Conservation (phyloP, 768 basidiomycete species). For the Xerocomellus dryophilus region DNA sequence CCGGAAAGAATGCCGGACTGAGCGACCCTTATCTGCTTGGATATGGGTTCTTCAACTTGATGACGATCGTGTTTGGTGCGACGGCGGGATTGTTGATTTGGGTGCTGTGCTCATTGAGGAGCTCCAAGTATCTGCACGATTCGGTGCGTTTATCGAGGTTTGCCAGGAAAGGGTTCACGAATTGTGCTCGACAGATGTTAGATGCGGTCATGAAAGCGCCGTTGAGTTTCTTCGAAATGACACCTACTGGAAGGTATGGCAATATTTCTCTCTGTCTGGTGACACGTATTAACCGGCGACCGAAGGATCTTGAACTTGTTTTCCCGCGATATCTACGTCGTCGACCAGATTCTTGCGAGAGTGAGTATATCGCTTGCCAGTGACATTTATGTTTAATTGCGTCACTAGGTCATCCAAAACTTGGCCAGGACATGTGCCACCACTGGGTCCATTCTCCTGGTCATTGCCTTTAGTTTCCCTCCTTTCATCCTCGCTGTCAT, state of each 20-base stretch:
- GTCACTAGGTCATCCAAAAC: constrained; percentile 53
- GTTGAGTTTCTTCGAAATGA: constrained; percentile 85
- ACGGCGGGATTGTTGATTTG: constrained; percentile 64
- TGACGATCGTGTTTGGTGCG: constrained; percentile 52
- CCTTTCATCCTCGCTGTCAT: constrained; percentile 72
- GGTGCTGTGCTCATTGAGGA: constrained; percentile 73
- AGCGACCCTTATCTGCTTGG: constrained; percentile 52
- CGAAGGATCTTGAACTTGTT: constrained; percentile 84
- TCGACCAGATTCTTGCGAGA: constrained; percentile 79
- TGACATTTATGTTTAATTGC: background rate
- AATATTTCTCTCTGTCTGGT: background rate
- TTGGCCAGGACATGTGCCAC: constrained; percentile 62
- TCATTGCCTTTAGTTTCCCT: constrained; percentile 82
- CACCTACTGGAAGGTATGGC: constrained; percentile 75
- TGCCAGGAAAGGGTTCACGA: background rate
- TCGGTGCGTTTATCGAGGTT: constrained; percentile 41
- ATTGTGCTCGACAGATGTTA: constrained; percentile 57
- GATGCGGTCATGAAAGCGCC: constrained; percentile 78
- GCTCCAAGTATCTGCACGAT: constrained; percentile 76
- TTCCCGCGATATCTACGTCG: constrained; percentile 81
- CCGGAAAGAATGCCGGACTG: constrained; percentile 57
- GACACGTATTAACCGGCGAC: background rate
- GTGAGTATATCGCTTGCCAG: constrained; percentile 27
- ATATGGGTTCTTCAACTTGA: constrained; percentile 67
- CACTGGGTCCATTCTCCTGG: constrained; percentile 58